A percentile compares a stretch with the other conserved stretches of the same genome.
Evolutionary conservation across 345 rosid genomes (phyloP).

Genomic region (Syzygium jambos): DNA sequence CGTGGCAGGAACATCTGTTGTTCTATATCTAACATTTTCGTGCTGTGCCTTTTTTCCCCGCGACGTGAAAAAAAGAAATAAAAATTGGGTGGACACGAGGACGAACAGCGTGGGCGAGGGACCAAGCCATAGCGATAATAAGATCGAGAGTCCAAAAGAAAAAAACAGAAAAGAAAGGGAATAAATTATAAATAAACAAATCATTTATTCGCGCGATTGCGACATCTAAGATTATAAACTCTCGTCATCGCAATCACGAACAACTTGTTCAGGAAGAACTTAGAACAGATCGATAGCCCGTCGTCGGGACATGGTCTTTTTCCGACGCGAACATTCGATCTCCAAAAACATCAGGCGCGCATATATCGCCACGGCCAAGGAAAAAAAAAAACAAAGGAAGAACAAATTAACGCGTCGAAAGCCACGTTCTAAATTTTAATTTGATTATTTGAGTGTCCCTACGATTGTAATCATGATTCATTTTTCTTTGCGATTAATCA

Average conservation of each 20-base stretch:
- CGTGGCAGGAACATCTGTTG: neutral
- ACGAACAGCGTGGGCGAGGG: neutral
- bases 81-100: neutral
- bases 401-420: accelerated
- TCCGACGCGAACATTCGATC: accelerated
- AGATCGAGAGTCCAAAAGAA: neutral
- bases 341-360: accelerated
- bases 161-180: neutral
- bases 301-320: neutral
- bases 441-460: accelerated
- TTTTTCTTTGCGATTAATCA: too few species aligned
- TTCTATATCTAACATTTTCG: neutral
- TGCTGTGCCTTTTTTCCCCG: neutral
- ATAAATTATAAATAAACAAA: neutral
- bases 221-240: neutral
- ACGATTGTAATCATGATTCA: accelerated
- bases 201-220: neutral
- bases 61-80: neutral
- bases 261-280: neutral
- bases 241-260: neutral
- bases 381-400: too few species aligned
- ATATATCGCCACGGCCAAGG: neutral
- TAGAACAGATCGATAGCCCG: accelerated
- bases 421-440: neutral
- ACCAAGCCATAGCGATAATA: neutral